Evolutionary conservation across 2,329 filamentous ascomycete species (phyloP), one percentile per base, ranked within the genome.

Genomic region (Ploettnerulaceae sp.): DNA sequence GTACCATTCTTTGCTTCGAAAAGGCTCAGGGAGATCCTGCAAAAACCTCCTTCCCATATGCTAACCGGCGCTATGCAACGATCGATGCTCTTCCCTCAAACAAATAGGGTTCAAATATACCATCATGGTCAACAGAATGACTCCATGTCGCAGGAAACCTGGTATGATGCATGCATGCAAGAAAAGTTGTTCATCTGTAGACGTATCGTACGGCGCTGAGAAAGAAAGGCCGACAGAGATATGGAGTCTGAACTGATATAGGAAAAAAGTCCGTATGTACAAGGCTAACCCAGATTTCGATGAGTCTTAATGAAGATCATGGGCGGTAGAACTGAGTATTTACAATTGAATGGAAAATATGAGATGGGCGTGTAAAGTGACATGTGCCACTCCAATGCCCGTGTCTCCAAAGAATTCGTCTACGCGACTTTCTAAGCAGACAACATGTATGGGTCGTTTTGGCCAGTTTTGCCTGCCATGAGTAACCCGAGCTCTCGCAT

Each of bases 401-500:
- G 54, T 50, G 51, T 49, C 51, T 52, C 34, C 49, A 39, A 57
- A 56, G 45, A 54, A n/a, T 47, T 44, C 43, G 37, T 46, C 33
- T n/a, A 35, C 20, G 29, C 17, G 43, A 26, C 21, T 35, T 29
- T 48, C 53, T 69, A 89, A 60, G 88, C 71, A 51, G 86, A 89
- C 60, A 90, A 73, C 63, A 90, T 84, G 66, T 88, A 87, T 61
- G 74, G 71, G 43, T 69, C 64, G 49, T 72, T 82, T 81, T 59
- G 77, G 79, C 60, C 86, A 45, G 73, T 72, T 68, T 87, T 89
- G 62, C 88, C 88, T 49, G 88, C 89, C 75, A 93, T 87, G 63
- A 91, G 80, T 46, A 97, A 75, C 44, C 91, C 93, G 49, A 98
- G 77, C 67, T 94, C 86, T 60, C 84, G 78, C 93, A 98, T 98